Conservation (phyloP, 164 flowering plant genomes). For the Chloranthus sessilifolius region DNA sequence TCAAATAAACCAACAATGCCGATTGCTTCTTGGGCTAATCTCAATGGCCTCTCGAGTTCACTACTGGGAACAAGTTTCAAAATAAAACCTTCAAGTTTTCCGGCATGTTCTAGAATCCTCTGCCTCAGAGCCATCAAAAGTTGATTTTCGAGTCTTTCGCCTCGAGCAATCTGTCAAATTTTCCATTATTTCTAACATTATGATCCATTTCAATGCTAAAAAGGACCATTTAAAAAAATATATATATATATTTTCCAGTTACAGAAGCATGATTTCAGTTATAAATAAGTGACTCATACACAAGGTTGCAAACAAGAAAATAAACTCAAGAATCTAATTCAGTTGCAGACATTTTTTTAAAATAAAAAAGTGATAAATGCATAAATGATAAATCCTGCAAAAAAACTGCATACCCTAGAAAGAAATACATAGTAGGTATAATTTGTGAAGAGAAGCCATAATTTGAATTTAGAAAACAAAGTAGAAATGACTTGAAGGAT, state of each 20-base stretch:
- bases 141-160: conserved; percentile 47
- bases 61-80: conserved; percentile 38
- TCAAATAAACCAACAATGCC: conserved; percentile 41
- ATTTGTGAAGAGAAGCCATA: no score
- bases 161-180: conserved; percentile 42
- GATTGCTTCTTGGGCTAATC: conserved; percentile 71
- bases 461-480: no score
- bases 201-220: neutral
- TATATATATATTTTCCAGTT: no score
- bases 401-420: no score
- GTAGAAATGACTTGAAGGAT: no score
- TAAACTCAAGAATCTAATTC: neutral
- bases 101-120: conserved; percentile 55
- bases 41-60: conserved; percentile 43
- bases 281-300: neutral
- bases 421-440: no score
- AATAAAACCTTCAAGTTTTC: conserved; percentile 47
- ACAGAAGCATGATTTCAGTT: no score
- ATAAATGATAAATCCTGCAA: no score
- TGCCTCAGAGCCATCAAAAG: conserved; percentile 62
- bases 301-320: neutral
- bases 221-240: no score
- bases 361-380: no score
- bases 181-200: neutral
- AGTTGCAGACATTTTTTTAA: neutral